Base-by-base conservation (phyloP, 169 alveolate genomes). In the Besnoitia besnoiti region DNA sequence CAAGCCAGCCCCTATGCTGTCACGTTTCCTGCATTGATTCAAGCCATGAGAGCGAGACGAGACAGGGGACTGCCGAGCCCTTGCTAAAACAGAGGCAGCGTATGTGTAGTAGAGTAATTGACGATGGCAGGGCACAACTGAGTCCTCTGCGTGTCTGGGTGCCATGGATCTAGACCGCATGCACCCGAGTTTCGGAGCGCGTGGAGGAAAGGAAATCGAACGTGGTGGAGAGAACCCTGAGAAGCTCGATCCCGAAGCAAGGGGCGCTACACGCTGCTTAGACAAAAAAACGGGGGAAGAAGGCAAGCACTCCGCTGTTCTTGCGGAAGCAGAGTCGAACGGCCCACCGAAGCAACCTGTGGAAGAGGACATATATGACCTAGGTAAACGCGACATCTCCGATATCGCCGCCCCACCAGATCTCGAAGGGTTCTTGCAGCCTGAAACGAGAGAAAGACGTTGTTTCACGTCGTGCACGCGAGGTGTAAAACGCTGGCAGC, bases 351-450 rank as follows among this genome's bases (percentile, higher is more conserved):
- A 73, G 16, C 55, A 39, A 0, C 87, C 87, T 10, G 47, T 39
- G 30, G 40, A 44, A 55, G 87, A 77, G 40, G 87, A 30, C 12
- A 77, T 77, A 39, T 77, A 77, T 55, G 87, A 77, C 47, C 87
- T 77, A n/a, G 87, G 87, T 77, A 77, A 42, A 35, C 19, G 44
- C 33, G 3, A 39, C n/a, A n/a, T n/a, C n/a, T n/a, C n/a, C n/a
- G n/a, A n/a, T n/a, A n/a, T n/a, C n/a, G n/a, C n/a, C n/a, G n/a
- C n/a, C n/a, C n/a, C n/a, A n/a, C n/a, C n/a, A n/a, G n/a, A n/a
- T n/a, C n/a, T n/a, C n/a, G n/a, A n/a, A n/a, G n/a, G n/a, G n/a
- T n/a, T n/a, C n/a, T n/a, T n/a, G n/a, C n/a, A n/a, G n/a, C n/a
- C n/a, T n/a, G n/a, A n/a, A n/a, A n/a, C n/a, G n/a, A n/a, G n/a